A percentile compares a stretch with the other conserved stretches of the same genome.
These are phyloP conservation scores for Hericium coralloides DNA, from an alignment of 768 basidiomycete genomes.

Conservation along the genomic window DNA sequence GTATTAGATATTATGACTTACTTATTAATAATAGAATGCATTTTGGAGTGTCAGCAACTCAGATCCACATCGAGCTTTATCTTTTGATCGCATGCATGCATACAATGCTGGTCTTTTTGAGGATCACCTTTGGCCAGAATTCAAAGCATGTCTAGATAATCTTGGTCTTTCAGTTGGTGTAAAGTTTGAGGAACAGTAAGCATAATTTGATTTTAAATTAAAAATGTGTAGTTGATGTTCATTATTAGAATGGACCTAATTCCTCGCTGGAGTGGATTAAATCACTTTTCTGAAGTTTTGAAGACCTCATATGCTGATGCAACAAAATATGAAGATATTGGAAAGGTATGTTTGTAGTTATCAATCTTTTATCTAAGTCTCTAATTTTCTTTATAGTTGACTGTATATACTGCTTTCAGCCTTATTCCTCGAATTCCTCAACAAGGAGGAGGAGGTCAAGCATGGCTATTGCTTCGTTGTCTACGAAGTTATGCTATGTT, in stretches of 20 bases:
- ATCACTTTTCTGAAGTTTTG: slow-evolving; percentile 22
- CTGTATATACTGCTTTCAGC: slow-evolving; percentile 21
- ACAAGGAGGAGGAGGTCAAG: slow-evolving; percentile 5
- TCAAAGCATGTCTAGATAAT: slow-evolving; percentile 13
- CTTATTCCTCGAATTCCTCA: slow-evolving; percentile 11
- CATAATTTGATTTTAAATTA: slow-evolving; percentile 1
- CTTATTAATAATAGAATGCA: slow-evolving; percentile 23
- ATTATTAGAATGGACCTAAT: slow-evolving; percentile 19
- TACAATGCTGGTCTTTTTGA: slow-evolving; percentile 25
- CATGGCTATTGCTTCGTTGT: slow-evolving; percentile 19
- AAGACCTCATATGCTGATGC: slow-evolving; percentile 26
- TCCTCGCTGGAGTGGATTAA: slow-evolving; percentile 26
- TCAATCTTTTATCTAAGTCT: background rate
- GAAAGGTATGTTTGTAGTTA: slow-evolving; percentile 20
- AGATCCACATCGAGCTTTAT: slow-evolving; percentile 25
- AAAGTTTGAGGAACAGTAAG: slow-evolving; percentile 19
- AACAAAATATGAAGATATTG: slow-evolving; percentile 27
- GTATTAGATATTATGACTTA: background rate
- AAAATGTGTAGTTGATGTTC: background rate
- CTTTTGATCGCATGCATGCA: slow-evolving; percentile 32
- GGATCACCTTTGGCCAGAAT: background rate
- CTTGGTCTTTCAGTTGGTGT: slow-evolving; percentile 6
- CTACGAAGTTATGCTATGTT: slow-evolving; percentile 24
- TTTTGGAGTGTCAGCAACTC: slow-evolving; percentile 30
- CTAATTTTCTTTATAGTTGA: slow-evolving; percentile 15